These are phyloP conservation scores for Lophium mytilinum DNA, from an alignment of 495 filamentous ascomycete genomes.

Conservation along the genomic window DNA sequence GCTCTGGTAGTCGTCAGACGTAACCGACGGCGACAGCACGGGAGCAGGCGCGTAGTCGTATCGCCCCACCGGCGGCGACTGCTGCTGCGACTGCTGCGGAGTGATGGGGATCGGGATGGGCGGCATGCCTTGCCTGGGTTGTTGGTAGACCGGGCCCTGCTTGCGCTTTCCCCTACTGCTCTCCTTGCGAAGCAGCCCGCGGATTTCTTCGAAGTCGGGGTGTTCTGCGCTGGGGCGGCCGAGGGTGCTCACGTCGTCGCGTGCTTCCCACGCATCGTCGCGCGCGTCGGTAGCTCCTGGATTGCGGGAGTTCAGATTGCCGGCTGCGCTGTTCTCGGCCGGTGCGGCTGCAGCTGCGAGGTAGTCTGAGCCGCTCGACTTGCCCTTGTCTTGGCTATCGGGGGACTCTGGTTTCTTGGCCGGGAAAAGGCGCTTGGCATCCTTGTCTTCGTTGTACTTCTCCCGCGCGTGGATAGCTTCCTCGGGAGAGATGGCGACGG, in stretches of 20 bases:
- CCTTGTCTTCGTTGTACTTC: constrained; percentile 52
- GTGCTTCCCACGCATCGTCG: constrained; percentile 30
- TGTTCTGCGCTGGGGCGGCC: constrained; percentile 26
- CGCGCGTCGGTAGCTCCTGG: constrained; percentile 36
- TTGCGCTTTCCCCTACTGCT: constrained; percentile 20
- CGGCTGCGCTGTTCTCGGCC: constrained; percentile 39
- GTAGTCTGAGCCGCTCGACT: constrained; percentile 27
- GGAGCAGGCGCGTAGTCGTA: constrained; percentile 14
- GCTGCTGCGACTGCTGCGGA: constrained; percentile 1
- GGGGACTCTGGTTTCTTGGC: constrained; percentile 31
- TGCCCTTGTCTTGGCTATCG: constrained; percentile 4
- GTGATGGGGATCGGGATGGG: constrained; percentile 13
- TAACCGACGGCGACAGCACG: constrained; percentile 6
- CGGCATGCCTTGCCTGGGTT: constrained; percentile 21
- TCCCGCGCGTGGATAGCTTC: constrained; percentile 52
- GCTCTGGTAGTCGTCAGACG: background rate
- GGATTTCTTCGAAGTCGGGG: constrained; percentile 21
- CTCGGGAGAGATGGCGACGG: constrained; percentile 60
- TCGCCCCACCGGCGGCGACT: background rate
- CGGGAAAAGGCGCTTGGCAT: constrained; percentile 53
- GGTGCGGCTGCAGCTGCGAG: constrained; percentile 23
- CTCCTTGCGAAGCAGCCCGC: constrained; percentile 19
- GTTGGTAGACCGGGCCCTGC: constrained; percentile 1
- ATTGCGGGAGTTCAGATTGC: constrained; percentile 38
- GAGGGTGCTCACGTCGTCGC: constrained; percentile 26